These are phyloP conservation scores for Alternaria gaisen DNA, from an alignment of 2,329 filamentous ascomycete species.

Conservation along the genomic window DNA sequence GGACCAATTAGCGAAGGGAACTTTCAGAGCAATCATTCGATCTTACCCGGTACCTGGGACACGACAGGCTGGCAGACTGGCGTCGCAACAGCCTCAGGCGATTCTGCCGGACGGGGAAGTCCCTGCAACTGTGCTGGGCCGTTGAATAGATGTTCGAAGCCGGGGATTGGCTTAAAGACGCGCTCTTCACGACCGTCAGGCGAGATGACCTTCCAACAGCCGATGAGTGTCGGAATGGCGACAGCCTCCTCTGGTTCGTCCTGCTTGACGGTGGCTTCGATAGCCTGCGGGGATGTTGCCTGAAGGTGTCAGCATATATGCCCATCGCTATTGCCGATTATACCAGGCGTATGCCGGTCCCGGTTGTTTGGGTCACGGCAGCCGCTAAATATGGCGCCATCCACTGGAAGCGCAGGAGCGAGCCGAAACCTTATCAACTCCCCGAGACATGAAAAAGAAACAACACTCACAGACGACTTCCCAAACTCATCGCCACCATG, in stretches of 20 bases:
- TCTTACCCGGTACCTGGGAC: constrained; percentile 19
- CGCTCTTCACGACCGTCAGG: constrained; percentile 32
- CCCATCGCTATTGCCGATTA: constrained; percentile 3
- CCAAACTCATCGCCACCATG: background rate
- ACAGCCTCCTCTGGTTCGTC: constrained; percentile 6
- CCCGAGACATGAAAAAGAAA: constrained; percentile 2
- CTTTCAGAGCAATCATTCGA: background rate
- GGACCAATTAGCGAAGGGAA: constrained; percentile 17
- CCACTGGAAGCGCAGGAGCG: constrained; percentile 3
- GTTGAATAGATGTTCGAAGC: constrained; percentile 38
- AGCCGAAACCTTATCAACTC: constrained; percentile 21
- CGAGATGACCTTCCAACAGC: constrained; percentile 28
- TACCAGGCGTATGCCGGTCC: background rate
- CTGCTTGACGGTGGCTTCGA: background rate
- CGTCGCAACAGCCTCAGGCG: background rate
- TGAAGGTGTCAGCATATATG: constrained; percentile 8
- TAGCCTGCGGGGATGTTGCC: constrained; percentile 4
- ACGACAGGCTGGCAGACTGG: background rate
- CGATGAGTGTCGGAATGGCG: constrained; percentile 32
- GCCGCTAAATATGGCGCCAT: background rate
- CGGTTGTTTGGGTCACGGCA: constrained; percentile 9
- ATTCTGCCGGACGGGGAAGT: background rate
- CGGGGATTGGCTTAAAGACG: constrained; percentile 32
- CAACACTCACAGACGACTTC: constrained; percentile 9
- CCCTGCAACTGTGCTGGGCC: constrained; percentile 2